These are phyloP conservation scores for Colletotrichum lupini DNA, from an alignment of 2,329 filamentous ascomycete species.

Conservation along the genomic window DNA sequence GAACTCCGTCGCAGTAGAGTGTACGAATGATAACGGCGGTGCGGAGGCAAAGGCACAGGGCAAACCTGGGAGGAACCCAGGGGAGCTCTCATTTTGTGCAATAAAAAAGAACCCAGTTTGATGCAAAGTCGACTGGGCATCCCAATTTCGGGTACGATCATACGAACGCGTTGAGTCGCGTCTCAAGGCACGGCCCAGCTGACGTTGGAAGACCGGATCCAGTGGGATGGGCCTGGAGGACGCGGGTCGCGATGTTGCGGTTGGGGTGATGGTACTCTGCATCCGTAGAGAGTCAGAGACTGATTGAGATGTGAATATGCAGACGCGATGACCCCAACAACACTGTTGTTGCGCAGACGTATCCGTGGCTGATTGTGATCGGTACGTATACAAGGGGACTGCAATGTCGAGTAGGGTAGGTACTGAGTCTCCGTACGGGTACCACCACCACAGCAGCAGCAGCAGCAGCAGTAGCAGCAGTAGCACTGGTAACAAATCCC, in stretches of 20 bases:
- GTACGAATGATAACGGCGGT: not conserved
- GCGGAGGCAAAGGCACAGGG: conserved; percentile 13
- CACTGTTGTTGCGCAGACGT: not conserved
- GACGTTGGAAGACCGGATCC: not conserved
- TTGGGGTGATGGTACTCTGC: not conserved
- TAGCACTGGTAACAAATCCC: not conserved
- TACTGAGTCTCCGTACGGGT: too few species aligned
- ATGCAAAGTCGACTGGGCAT: not conserved
- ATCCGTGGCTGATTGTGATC: not conserved
- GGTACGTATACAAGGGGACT: conserved; percentile 6
- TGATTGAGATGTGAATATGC: not conserved
- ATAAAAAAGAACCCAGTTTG: not conserved
- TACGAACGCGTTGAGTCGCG: not conserved
- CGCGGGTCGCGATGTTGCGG: not conserved
- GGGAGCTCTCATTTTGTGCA: not conserved
- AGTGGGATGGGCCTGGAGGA: not conserved
- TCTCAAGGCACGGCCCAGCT: not conserved
- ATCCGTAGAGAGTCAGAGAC: not conserved
- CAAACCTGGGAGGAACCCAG: not conserved
- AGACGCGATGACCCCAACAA: not conserved
- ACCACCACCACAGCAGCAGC: not conserved
- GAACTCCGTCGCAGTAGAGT: not conserved
- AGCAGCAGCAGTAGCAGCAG: too few species aligned
- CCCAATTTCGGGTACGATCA: not conserved
- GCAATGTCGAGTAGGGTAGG: not conserved